Evolutionary conservation across 108 stramenopile species (phyloP), one percentile per base, ranked within the genome.

Genomic region (Nitzschia inconspicua): DNA sequence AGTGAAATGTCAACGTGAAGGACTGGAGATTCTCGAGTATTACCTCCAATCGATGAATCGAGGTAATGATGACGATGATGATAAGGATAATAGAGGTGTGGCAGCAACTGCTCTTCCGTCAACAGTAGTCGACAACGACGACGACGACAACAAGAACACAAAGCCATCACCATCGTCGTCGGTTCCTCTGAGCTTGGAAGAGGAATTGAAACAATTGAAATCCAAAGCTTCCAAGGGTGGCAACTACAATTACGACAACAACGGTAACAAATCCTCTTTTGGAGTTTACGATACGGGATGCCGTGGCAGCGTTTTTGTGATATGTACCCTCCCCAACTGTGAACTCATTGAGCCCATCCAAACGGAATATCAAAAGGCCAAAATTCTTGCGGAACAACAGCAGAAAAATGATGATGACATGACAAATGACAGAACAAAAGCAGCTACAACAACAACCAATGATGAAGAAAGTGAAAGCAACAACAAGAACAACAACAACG

Each of bases 151-250:
- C 41, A 54, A 55, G 47, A 27, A 29, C 44, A 42, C 26, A n/a
- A 44, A 14, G 9, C 42, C 14, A 11, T 7, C 7, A 13, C 11
- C 37, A 20, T 8, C 64, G 35, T 48, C 50, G 22, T n/a, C n/a
- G n/a, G n/a, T n/a, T n/a, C n/a, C n/a, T n/a, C 57, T 87, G 37
- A 82, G 68, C 57, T 63, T 91, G 19, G 85, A 91, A 49, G 89
- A 91, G 57, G 89, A 91, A 72, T 42, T 91, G 30, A 65, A 65
- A 11, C 58, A 70, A 52, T 74, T 91, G 0, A 78, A 75, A 50
- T 72, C 71, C n/a, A 43, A 57, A 20, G n/a, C n/a, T n/a, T n/a
- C n/a, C n/a, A 61, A 55, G 16, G 39, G 37, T 4, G 19, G 18
- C 1, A 43, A 46, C 9, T n/a, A n/a, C n/a, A n/a, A n/a, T n/a